Percentiles rank a stretch among this genome's conserved stretches.
phyloP scores from a whole-genome alignment of 2,329 filamentous ascomycete species.

The Pseudogymnoascus sp. region DNA sequence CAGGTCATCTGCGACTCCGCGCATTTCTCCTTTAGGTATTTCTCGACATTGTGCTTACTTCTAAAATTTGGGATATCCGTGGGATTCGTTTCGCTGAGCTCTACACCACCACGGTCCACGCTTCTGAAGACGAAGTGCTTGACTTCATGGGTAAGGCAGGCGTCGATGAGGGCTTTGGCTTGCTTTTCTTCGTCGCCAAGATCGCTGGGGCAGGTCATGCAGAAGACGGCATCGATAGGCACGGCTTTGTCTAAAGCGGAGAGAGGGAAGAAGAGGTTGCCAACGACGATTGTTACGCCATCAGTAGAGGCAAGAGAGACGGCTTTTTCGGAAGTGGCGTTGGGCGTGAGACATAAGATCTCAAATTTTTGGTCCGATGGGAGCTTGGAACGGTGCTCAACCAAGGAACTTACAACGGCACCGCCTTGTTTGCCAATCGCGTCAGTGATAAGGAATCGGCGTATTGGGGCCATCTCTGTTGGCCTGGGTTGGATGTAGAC shows the following conservation, averaged over 20 bases:
- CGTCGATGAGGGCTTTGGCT: conserved; percentile 53
- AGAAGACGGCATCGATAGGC: conserved; percentile 49
- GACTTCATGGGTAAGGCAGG: conserved; percentile 48
- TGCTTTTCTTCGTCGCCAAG: conserved; percentile 44
- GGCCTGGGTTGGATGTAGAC: not conserved
- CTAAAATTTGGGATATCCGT: conserved; percentile 58
- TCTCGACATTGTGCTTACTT: conserved; percentile 56
- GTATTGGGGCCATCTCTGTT: not conserved
- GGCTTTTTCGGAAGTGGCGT: conserved; percentile 38
- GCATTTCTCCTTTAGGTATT: conserved; percentile 46
- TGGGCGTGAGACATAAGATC: conserved; percentile 49
- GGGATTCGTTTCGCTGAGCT: conserved; percentile 43
- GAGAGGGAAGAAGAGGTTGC: conserved; percentile 43
- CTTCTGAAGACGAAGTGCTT: conserved; percentile 58
- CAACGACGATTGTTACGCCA: conserved; percentile 45
- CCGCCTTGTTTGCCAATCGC: conserved; percentile 34
- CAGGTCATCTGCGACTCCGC: conserved; percentile 41
- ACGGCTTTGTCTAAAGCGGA: conserved; percentile 40
- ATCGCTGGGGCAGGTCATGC: conserved; percentile 36
- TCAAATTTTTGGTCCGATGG: conserved; percentile 28
- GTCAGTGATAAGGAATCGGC: conserved; percentile 29
- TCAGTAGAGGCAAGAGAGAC: conserved; percentile 38
- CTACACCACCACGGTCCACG: conserved; percentile 55
- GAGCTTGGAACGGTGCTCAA: conserved; percentile 18
- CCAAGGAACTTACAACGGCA: conserved; percentile 24